Evolutionary conservation across 805 yeast species (phyloP).

Genomic region (Kluyveromyces lactis): DNA sequence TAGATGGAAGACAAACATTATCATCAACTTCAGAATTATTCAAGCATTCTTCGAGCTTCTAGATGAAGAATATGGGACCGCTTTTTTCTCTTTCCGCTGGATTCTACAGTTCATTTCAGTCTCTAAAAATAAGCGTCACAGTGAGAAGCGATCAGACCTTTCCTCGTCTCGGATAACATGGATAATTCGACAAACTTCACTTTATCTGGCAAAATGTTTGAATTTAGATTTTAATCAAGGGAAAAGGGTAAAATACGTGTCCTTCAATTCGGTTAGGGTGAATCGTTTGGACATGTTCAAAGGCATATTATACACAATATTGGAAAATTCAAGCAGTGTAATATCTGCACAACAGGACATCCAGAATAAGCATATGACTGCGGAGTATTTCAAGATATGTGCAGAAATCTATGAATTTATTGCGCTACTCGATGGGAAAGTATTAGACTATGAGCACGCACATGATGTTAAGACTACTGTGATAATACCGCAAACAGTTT

Average conservation of each 20-base stretch:
- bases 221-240: conserved; percentile 6
- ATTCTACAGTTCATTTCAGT: conserved; percentile 15
- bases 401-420: conserved; percentile 14
- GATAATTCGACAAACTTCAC: background rate
- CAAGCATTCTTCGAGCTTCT: conserved; percentile 7
- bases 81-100: conserved; percentile 15
- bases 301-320: conserved; percentile 10
- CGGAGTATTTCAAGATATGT: conserved; percentile 8
- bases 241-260: conserved; percentile 1
- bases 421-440: conserved; percentile 12
- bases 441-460: conserved; percentile 11
- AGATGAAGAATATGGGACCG: conserved; percentile 10
- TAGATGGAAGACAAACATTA: conserved; percentile 4
- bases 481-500: conserved; percentile 8
- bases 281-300: conserved; percentile 11
- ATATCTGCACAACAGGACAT: background rate
- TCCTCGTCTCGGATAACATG: background rate
- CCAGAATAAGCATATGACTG: background rate
- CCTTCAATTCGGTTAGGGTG: conserved; percentile 4
- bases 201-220: conserved; percentile 6
- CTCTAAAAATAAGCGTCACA: background rate
- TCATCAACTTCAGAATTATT: conserved; percentile 5
- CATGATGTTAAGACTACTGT: conserved; percentile 6
- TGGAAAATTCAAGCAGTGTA: conserved; percentile 6
- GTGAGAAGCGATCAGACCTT: background rate